Evolutionary conservation across 441 rosid genomes (phyloP), one percentile per base, ranked within the genome.

Genomic region (Erodium moschatum): DNA sequence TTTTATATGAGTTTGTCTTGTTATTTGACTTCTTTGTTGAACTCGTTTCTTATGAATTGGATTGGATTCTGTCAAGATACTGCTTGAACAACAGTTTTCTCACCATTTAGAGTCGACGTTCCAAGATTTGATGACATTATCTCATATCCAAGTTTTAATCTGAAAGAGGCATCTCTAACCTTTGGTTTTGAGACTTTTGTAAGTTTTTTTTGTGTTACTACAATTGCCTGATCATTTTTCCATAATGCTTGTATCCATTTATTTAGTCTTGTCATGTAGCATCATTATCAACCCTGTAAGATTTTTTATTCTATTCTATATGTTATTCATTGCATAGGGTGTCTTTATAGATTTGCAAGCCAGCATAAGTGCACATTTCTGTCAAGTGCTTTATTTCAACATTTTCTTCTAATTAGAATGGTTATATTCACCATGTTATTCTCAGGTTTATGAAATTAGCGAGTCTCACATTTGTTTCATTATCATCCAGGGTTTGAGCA

Each of bases 401-500:
- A 38, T 12, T 50, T 50, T 15, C 4, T n/a, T 13, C 56, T 50
- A 3, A 50, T 50, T n/a, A 13, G 56, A 50, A 13, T 50, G 56
- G 56, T 3, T n/a, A 50, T 50, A 11, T 50, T 50, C 16, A n/a
- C 56, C 6, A 12, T 13, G 56, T 67, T 15, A 33, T 35, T 65
- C 5, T 24, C 18, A 16, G 27, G 38, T 66, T 20, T 24, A 8
- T 52, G 65, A 60, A 65, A 10, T 65, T 33, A 33, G 46, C 12
- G 29, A 1, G 27, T 63, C 58, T 54, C 0, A 54, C 13, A 33
- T 60, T 35, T 18, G n/a, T 7, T 67, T 18, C 71, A 40, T 20
- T 20, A 66, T 71, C 10, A 46, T 79, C 62, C 83, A 90, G 98
- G 91, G 82, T 12, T 72, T 66, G 89, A 69, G 74, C 77, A 19